A percentile compares a stretch with the other conserved stretches of the same genome.
These are phyloP conservation scores for Phytopythium kandeliae DNA, from an alignment of 352 stramenopile species.

Conservation along the genomic window DNA sequence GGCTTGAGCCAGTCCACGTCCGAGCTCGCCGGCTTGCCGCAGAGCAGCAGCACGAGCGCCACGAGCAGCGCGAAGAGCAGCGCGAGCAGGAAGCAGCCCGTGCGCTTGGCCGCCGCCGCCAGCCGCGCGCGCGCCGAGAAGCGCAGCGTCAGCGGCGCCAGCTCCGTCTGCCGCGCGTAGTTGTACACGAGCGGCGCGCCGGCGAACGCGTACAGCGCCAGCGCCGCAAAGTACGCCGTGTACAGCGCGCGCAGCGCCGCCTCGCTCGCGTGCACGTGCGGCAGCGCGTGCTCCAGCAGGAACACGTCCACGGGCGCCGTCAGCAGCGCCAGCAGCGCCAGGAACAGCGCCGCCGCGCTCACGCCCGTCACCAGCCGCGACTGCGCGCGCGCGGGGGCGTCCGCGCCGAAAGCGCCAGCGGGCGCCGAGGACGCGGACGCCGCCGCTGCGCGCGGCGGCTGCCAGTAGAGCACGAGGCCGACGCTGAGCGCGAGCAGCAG, in stretches of 20 bases:
- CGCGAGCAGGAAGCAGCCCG: constrained; percentile 64
- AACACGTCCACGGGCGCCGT: constrained; percentile 78
- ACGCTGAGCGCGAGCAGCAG: constrained; percentile 49
- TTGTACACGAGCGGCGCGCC: constrained; percentile 73
- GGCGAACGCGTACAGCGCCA: constrained; percentile 65
- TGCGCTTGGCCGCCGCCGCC: constrained; percentile 62
- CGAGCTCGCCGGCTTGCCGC: constrained; percentile 65
- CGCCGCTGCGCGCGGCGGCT: constrained; percentile 55
- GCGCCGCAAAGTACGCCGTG: constrained; percentile 55
- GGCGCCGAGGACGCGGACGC: constrained; percentile 49
- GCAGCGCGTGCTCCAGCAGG: constrained; percentile 63
- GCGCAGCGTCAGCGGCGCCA: constrained; percentile 72
- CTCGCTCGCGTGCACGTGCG: constrained; percentile 49
- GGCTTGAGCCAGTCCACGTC: constrained; percentile 82
- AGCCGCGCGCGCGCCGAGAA: constrained; percentile 52
- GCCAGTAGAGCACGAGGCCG: constrained; percentile 54
- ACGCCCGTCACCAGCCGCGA: constrained; percentile 66
- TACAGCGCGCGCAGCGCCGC: constrained; percentile 57
- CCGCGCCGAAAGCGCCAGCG: too few relatives aligned
- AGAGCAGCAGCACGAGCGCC: constrained; percentile 63
- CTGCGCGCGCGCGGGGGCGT: constrained; percentile 48
- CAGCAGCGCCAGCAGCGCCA: constrained; percentile 71
- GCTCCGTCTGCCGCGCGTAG: constrained; percentile 80
- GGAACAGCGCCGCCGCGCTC: constrained; percentile 64
- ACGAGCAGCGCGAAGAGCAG: constrained; percentile 62